phyloP scores from a whole-genome alignment of 148 eudicot genomes.

The Cornus suecica region DNA sequence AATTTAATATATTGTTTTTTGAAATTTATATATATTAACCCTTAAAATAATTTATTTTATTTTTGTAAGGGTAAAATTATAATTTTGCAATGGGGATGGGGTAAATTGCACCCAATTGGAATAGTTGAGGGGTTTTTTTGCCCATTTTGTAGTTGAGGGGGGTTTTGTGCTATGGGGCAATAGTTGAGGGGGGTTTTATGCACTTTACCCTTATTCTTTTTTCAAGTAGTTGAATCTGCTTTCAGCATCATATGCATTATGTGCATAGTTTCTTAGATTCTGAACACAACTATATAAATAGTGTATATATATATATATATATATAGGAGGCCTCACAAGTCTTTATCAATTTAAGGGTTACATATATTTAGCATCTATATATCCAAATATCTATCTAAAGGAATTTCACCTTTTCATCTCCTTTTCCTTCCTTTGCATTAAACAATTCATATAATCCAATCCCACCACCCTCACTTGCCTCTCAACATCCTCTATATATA shows the following conservation, averaged over 20 bases:
- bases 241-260: neutral
- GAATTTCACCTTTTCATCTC: conserved; percentile 14
- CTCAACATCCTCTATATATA: neutral
- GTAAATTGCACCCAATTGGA: too few species aligned
- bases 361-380: conserved; percentile 11
- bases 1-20: too few species aligned
- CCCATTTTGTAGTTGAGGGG: too few species aligned
- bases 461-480: neutral
- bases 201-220: too few species aligned
- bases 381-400: conserved; percentile 24
- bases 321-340: conserved; percentile 8
- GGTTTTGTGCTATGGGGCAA: too few species aligned
- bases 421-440: conserved; percentile 10
- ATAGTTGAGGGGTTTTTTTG: too few species aligned
- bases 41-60: too few species aligned
- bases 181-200: too few species aligned
- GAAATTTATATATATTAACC: too few species aligned
- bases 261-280: conserved; percentile 3
- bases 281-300: neutral
- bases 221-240: neutral
- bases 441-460: conserved; percentile 2
- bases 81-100: too few species aligned
- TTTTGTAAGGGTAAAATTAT: too few species aligned
- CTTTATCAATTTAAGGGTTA: conserved; percentile 15
- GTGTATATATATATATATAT: too few species aligned